Conservation (phyloP, 2,329 filamentous ascomycete genomes). For the Aspergillus ibericus region DNA sequence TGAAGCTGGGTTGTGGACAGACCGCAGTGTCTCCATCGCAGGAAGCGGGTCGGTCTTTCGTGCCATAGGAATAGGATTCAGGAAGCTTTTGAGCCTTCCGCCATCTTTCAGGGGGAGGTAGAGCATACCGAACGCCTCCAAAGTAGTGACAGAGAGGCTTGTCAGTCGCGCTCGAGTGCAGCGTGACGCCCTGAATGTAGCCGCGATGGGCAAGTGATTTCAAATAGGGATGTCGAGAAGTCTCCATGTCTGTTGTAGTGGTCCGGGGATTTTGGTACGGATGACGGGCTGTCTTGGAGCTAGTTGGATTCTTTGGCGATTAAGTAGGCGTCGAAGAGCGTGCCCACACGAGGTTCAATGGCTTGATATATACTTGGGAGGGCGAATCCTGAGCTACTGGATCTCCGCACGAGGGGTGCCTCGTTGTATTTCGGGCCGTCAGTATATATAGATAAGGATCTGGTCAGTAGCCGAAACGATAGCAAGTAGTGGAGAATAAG, state of each 20-base stretch:
- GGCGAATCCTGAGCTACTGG: neutral
- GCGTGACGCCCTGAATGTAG: constrained; percentile 51
- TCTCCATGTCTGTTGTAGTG: constrained; percentile 25
- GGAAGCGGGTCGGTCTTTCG: constrained; percentile 46
- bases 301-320: neutral
- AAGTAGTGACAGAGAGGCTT: constrained; percentile 52
- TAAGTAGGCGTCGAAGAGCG: neutral
- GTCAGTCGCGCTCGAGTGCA: constrained; percentile 33
- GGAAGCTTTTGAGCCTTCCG: constrained; percentile 51
- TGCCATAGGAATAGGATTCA: constrained; percentile 53
- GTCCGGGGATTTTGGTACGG: too few species aligned
- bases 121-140: constrained; percentile 57
- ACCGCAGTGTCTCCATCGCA: constrained; percentile 43
- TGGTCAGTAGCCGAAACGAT: constrained; percentile 4
- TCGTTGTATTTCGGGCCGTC: neutral
- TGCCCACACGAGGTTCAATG: neutral
- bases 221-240: constrained; percentile 20
- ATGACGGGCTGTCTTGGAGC: neutral
- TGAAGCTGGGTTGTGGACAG: constrained; percentile 53
- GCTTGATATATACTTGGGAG: neutral
- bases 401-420: neutral
- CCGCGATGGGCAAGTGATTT: constrained; percentile 43
- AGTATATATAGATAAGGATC: neutral
- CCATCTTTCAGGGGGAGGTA: constrained; percentile 54
- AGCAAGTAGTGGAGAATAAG: neutral